phyloP scores from a whole-genome alignment of 345 rosid species.

The Citrus australasica region DNA sequence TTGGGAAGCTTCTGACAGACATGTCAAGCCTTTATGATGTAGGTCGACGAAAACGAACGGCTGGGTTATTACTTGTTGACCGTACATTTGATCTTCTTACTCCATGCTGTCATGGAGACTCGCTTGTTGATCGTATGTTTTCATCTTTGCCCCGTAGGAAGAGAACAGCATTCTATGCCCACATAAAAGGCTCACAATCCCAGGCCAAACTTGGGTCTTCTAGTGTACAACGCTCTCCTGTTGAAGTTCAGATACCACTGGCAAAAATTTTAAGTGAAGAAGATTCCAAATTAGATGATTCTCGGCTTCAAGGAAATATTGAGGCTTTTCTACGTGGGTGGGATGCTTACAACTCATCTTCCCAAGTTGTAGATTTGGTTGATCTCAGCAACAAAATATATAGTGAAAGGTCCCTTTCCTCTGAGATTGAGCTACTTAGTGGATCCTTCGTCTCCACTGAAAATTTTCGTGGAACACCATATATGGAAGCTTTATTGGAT shows the following conservation, averaged over 20 bases:
- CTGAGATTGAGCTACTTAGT: slow-evolving; percentile 38
- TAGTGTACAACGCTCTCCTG: slow-evolving; percentile 55
- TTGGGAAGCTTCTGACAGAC: slow-evolving; percentile 92
- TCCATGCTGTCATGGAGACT: slow-evolving; percentile 90
- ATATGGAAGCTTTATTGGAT: slow-evolving; percentile 79
- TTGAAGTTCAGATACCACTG: slow-evolving; percentile 77
- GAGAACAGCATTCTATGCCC: slow-evolving; percentile 36
- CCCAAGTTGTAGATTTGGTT: slow-evolving; percentile 30
- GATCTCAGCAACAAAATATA: slow-evolving; percentile 26
- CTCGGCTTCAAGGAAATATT: slow-evolving; percentile 48
- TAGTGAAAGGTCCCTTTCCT: slow-evolving; percentile 29
- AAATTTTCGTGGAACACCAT: slow-evolving; percentile 77
- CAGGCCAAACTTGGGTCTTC: slow-evolving; percentile 46
- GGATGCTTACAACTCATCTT: slow-evolving; percentile 43
- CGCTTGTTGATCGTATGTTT: slow-evolving; percentile 81
- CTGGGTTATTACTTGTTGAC: slow-evolving; percentile 84
- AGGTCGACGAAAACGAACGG: slow-evolving; percentile 89
- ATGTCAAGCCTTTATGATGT: slow-evolving; percentile 99
- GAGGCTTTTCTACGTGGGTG: slow-evolving; percentile 75
- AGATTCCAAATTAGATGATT: slow-evolving; percentile 33
- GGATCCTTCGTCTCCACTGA: slow-evolving; percentile 78
- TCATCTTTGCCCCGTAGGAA: slow-evolving; percentile 75
- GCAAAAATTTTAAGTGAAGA: slow-evolving; percentile 53
- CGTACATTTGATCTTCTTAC: slow-evolving; percentile 94
- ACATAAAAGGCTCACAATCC: slow-evolving; percentile 43